A percentile compares a stretch with the other conserved stretches of the same genome.
phyloP scores from a whole-genome alignment of 805 yeast species.

The Myxozyma mucilagina region DNA sequence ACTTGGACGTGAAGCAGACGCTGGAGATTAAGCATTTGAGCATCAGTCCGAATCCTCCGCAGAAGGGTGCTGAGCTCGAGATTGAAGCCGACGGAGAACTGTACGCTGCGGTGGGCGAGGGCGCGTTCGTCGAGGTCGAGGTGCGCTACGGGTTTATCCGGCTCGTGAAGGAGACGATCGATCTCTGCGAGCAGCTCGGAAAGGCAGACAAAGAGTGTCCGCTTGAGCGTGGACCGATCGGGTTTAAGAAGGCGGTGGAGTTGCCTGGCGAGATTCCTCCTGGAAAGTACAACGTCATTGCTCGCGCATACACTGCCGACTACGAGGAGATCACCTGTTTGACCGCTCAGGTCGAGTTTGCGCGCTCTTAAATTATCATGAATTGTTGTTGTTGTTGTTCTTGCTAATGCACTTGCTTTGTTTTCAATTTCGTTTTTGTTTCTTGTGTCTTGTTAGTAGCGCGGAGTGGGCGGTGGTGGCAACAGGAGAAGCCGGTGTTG shows the following conservation, averaged over 20 bases:
- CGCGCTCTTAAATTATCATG: conserved; percentile 18
- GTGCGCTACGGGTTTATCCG: conserved; percentile 91
- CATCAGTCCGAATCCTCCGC: conserved; percentile 85
- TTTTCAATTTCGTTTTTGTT: too few relatives aligned
- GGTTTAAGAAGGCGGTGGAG: conserved; percentile 68
- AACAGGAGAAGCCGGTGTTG: too few relatives aligned
- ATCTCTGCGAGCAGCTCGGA: conserved; percentile 82
- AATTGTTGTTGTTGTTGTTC: not conserved
- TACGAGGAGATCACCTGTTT: conserved; percentile 84
- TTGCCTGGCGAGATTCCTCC: conserved; percentile 94
- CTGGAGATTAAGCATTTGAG: conserved; percentile 60
- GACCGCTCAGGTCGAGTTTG: conserved; percentile 45
- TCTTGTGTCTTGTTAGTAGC: too few relatives aligned
- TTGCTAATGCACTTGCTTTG: too few relatives aligned
- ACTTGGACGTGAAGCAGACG: conserved; percentile 60
- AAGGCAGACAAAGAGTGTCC: conserved; percentile 89
- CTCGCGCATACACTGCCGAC: conserved; percentile 84
- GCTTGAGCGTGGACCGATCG: conserved; percentile 64
- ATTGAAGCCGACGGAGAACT: conserved; percentile 72
- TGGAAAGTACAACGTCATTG: conserved; percentile 76
- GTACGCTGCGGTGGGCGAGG: conserved; percentile 60
- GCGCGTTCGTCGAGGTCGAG: conserved; percentile 92
- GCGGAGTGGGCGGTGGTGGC: too few relatives aligned
- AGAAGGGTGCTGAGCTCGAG: conserved; percentile 78
- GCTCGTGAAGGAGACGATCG: conserved; percentile 84